These are phyloP conservation scores for Aureoboletus auriporus DNA, from an alignment of 768 basidiomycete genomes.

Conservation along the genomic window DNA sequence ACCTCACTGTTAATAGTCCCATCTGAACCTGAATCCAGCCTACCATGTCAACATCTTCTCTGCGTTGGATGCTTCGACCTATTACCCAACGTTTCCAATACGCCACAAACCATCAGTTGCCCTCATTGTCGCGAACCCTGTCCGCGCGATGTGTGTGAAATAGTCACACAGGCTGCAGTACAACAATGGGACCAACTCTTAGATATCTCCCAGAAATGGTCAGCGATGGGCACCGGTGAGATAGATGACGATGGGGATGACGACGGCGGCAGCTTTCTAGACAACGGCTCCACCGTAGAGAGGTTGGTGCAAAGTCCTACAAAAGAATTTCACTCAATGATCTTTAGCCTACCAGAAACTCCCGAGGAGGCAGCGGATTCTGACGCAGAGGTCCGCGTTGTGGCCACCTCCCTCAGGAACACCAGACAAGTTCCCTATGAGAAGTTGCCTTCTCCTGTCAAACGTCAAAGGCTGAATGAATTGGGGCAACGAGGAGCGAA, in stretches of 20 bases:
- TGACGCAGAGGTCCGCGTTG: background rate
- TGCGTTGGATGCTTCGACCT: slow-evolving; percentile 12
- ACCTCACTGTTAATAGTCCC: background rate
- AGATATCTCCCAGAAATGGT: slow-evolving; percentile 17
- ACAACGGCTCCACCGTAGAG: background rate
- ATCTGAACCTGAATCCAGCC: slow-evolving; percentile 6
- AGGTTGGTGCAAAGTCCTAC: slow-evolving; percentile 9
- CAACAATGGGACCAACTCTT: slow-evolving; percentile 19
- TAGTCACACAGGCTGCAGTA: slow-evolving; percentile 10
- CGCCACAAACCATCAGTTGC: background rate
- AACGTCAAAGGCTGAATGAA: slow-evolving; percentile 15
- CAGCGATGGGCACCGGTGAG: slow-evolving; percentile 7
- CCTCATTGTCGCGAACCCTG: slow-evolving; percentile 17
- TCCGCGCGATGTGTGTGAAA: slow-evolving; percentile 12
- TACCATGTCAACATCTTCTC: slow-evolving; percentile 14
- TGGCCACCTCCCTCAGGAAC: slow-evolving; percentile 1
- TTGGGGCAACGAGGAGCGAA: slow-evolving; percentile 10
- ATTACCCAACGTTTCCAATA: background rate
- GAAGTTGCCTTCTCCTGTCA: slow-evolving; percentile 19
- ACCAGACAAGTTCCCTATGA: slow-evolving; percentile 9
- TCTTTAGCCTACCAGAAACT: slow-evolving; percentile 5
- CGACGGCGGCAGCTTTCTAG: slow-evolving; percentile 2
- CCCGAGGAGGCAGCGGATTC: background rate
- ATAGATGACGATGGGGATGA: slow-evolving; percentile 6
- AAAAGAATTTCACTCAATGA: slow-evolving; percentile 4